A percentile compares a stretch with the other conserved stretches of the same genome.
These are phyloP conservation scores for Escallonia rubra DNA, from an alignment of 129 eudicot species.

Conservation along the genomic window DNA sequence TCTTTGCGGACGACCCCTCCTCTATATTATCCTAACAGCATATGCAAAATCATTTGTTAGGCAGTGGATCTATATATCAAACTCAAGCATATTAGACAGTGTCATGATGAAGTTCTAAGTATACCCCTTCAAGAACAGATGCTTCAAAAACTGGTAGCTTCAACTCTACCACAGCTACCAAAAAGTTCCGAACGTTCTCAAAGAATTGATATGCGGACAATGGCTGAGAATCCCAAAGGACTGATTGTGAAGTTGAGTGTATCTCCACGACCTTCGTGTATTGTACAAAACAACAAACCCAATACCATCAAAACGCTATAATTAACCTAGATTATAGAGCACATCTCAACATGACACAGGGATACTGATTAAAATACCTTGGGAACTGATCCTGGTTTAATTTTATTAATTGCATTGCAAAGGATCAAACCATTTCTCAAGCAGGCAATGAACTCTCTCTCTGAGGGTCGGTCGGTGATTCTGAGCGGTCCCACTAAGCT, in stretches of 20 bases:
- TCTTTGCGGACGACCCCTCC: constrained; percentile 67
- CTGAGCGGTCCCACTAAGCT: constrained; percentile 75
- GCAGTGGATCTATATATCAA: not conserved
- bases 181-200: constrained; percentile 85
- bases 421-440: constrained; percentile 86
- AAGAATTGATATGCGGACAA: constrained; percentile 96
- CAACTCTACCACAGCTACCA: constrained; percentile 63
- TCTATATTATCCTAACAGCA: constrained; percentile 62
- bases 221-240: constrained; percentile 83
- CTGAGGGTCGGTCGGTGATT: constrained; percentile 61
- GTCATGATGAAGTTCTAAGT: not conserved
- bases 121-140: constrained; percentile 85
- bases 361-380: constrained; percentile 39
- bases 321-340: not conserved
- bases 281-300: not conserved
- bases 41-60: not conserved
- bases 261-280: constrained; percentile 65
- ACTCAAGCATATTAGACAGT: not conserved
- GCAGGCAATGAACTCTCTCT: constrained; percentile 75
- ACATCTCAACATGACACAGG: not conserved
- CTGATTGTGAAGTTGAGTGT: constrained; percentile 35
- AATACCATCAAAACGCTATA: not conserved
- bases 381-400: constrained; percentile 81
- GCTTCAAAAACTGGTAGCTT: constrained; percentile 85
- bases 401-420: constrained; percentile 85